Conservation (phyloP, 495 filamentous ascomycete species). For the Rhizodiscina lignyota region DNA sequence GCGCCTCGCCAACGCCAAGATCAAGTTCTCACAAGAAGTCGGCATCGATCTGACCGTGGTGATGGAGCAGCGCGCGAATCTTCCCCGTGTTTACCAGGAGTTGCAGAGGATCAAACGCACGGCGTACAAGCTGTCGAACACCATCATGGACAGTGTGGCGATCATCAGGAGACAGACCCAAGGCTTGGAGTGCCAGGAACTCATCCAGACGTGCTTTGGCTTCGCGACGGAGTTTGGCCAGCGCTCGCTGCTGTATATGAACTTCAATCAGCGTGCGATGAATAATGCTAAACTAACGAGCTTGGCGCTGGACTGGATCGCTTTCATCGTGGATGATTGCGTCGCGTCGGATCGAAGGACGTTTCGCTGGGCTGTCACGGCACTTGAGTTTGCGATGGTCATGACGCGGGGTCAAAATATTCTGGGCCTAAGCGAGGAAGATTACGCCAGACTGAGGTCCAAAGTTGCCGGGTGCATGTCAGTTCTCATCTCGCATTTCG, state of each 20-base stretch:
- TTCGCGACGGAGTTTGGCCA: conserved; percentile 97
- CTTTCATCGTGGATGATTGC: conserved; percentile 95
- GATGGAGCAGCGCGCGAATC: conserved; percentile 81
- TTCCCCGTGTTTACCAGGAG: conserved; percentile 79
- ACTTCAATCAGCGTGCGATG: conserved; percentile 82
- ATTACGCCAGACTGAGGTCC: conserved; percentile 61
- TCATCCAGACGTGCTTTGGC: conserved; percentile 97
- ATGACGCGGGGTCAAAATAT: conserved; percentile 91
- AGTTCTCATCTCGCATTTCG: conserved; percentile 91
- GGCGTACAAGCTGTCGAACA: conserved; percentile 91
- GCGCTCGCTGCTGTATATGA: conserved; percentile 81
- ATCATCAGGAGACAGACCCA: conserved; percentile 72
- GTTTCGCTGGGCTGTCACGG: conserved; percentile 90
- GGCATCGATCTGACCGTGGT: conserved; percentile 72
- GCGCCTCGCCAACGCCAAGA: conserved; percentile 60
- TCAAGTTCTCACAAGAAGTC: conserved; percentile 56
- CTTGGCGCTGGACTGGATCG: conserved; percentile 89
- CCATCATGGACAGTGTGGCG: conserved; percentile 97
- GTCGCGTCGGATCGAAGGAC: conserved; percentile 87
- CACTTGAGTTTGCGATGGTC: conserved; percentile 90
- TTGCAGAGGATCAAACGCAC: conserved; percentile 92
- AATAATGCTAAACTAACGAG: conserved; percentile 91
- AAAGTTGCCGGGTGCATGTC: conserved; percentile 98
- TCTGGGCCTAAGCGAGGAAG: conserved; percentile 65
- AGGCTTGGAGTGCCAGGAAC: conserved; percentile 77